phyloP scores from a whole-genome alignment of 2,329 filamentous ascomycete species.

The Gliomastix tumulicola region DNA sequence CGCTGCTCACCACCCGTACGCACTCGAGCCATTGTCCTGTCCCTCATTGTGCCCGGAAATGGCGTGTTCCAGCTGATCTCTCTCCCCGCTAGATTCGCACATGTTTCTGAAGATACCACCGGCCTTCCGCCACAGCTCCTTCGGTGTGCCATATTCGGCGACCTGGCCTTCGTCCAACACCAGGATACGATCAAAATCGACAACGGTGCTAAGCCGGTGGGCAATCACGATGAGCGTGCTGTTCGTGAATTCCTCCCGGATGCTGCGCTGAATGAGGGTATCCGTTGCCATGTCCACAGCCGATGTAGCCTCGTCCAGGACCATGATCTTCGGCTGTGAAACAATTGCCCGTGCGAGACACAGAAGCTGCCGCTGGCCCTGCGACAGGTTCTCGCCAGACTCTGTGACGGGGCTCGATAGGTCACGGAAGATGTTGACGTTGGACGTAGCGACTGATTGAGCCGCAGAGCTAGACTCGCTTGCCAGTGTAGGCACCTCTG shows the following conservation, averaged over 20 bases:
- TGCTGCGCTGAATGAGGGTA: slow-evolving; percentile 63
- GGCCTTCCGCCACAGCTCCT: slow-evolving; percentile 50
- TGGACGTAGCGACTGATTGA: slow-evolving; percentile 30
- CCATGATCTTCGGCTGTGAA: slow-evolving; percentile 66
- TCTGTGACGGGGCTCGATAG: slow-evolving; percentile 60
- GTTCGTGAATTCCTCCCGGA: slow-evolving; percentile 63
- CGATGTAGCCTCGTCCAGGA: slow-evolving; percentile 73
- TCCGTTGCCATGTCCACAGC: slow-evolving; percentile 76
- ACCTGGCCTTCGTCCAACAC: slow-evolving; percentile 63
- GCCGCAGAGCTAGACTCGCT: slow-evolving; percentile 26
- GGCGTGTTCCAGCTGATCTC: slow-evolving; percentile 40
- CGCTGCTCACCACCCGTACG: no score
- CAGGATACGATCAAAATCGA: slow-evolving; percentile 68
- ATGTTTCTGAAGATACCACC: slow-evolving; percentile 53
- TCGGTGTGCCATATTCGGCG: slow-evolving; percentile 60
- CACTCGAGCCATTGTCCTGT: no score
- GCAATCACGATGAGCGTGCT: slow-evolving; percentile 69
- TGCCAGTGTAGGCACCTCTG: slow-evolving; percentile 26
- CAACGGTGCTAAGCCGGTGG: slow-evolving; percentile 69
- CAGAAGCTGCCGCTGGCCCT: slow-evolving; percentile 70
- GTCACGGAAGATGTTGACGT: slow-evolving; percentile 59
- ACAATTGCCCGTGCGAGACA: slow-evolving; percentile 70
- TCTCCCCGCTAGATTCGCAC: slow-evolving; percentile 55
- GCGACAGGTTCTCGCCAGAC: slow-evolving; percentile 67
- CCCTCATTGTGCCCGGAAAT: no score